phyloP scores from a whole-genome alignment of 768 basidiomycete genomes.

The Mycena pura region DNA sequence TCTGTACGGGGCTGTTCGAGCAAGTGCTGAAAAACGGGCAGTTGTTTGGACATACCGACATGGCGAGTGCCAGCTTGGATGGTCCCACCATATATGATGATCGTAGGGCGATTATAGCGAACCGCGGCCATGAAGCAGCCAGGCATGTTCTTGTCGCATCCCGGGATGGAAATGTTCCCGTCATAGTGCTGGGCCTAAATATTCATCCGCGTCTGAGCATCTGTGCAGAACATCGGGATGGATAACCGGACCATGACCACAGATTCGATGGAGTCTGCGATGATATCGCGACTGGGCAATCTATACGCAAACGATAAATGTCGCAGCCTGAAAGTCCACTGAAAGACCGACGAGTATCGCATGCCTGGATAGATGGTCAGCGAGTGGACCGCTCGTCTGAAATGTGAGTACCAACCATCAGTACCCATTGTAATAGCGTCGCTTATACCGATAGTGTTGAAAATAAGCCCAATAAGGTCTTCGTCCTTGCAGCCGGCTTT shows the following conservation, averaged over 20 bases:
- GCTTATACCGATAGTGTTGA: slow-evolving; percentile 81
- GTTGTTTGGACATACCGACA: slow-evolving; percentile 46
- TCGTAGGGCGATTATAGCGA: slow-evolving; percentile 86
- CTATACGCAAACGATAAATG: slow-evolving; percentile 40
- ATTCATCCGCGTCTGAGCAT: slow-evolving; percentile 30
- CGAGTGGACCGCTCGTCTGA: neutral
- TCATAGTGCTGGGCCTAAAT: slow-evolving; percentile 94
- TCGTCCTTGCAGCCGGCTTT: slow-evolving; percentile 86
- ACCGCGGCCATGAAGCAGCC: slow-evolving; percentile 87
- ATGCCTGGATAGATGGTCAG: slow-evolving; percentile 59
- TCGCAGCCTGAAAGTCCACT: neutral
- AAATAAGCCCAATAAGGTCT: slow-evolving; percentile 80
- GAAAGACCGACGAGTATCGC: slow-evolving; percentile 72
- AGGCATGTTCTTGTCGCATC: slow-evolving; percentile 95
- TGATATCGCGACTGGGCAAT: slow-evolving; percentile 86
- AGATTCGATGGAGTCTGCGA: slow-evolving; percentile 89
- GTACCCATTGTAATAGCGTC: slow-evolving; percentile 93
- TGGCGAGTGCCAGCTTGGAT: slow-evolving; percentile 80
- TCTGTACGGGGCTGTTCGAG: slow-evolving; percentile 50
- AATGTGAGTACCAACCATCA: slow-evolving; percentile 59
- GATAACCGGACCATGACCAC: slow-evolving; percentile 7
- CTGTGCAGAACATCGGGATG: slow-evolving; percentile 48
- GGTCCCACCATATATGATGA: slow-evolving; percentile 88
- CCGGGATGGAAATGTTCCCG: slow-evolving; percentile 85
- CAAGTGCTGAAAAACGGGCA: no score